Evolutionary conservation across 2,329 filamentous ascomycete species (phyloP).

Genomic region (Penicillium olsonii): DNA sequence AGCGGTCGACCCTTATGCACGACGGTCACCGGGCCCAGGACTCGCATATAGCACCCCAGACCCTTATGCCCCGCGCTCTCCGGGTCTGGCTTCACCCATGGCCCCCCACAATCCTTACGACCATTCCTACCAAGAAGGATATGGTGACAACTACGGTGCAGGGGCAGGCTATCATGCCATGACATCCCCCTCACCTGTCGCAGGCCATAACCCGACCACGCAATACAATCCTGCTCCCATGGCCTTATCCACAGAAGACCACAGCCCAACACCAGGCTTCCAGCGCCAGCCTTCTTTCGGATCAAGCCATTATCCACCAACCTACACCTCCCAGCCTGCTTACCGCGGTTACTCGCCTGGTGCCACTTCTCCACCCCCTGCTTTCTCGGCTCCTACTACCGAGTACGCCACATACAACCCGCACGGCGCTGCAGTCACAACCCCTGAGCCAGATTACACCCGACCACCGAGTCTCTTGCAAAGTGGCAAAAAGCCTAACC

Average conservation of each 20-base stretch:
- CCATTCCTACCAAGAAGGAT: slow-evolving; percentile 13
- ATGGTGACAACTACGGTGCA: slow-evolving; percentile 14
- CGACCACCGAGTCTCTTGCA: slow-evolving; percentile 44
- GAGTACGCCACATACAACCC: slow-evolving; percentile 15
- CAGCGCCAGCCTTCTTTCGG: slow-evolving; percentile 29
- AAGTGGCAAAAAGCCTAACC: slow-evolving; percentile 39
- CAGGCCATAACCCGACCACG: slow-evolving; percentile 26
- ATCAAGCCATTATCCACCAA: slow-evolving; percentile 25
- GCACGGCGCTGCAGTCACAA: slow-evolving; percentile 8
- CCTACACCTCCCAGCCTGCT: slow-evolving; percentile 22
- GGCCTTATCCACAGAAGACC: slow-evolving; percentile 13
- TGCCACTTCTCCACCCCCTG: slow-evolving; percentile 31
- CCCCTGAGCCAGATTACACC: slow-evolving; percentile 26
- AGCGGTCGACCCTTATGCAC: slow-evolving; percentile 18
- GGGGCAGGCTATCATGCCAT: slow-evolving; percentile 17
- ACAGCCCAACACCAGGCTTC: slow-evolving; percentile 13
- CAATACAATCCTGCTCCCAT: slow-evolving; percentile 27
- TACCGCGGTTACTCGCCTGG: slow-evolving; percentile 21
- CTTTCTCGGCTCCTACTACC: slow-evolving; percentile 25
- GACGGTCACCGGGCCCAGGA: slow-evolving; percentile 13
- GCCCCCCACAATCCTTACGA: slow-evolving; percentile 27
- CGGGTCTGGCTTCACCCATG: slow-evolving; percentile 12
- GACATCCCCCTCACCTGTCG: slow-evolving; percentile 18
- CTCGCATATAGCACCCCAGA: not conserved
- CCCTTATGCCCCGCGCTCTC: slow-evolving; percentile 10